A percentile compares a stretch with the other conserved stretches of the same genome.
Conservation (phyloP, 2,329 filamentous ascomycete species). For the Sclerotiophoma versabilis region DNA sequence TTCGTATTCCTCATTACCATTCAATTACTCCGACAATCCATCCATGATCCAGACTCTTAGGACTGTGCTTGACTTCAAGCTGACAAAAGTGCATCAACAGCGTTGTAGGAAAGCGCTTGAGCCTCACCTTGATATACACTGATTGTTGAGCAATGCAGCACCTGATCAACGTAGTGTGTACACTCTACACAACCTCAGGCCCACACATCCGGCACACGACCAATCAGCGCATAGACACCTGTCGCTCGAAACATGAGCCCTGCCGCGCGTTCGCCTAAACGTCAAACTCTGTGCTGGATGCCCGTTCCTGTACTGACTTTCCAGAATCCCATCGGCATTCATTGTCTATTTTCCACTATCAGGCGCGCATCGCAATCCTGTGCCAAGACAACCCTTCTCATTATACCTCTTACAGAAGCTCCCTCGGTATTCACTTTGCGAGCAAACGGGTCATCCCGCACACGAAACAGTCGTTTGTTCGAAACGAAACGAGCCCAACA, state of each 20-base stretch:
- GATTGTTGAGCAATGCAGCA: neutral
- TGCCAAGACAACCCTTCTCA: conserved; percentile 27
- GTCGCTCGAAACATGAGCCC: neutral
- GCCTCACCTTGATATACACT: neutral
- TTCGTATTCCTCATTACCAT: conserved; percentile 11
- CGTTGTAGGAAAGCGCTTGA: neutral
- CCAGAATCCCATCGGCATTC: neutral
- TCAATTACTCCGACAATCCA: neutral
- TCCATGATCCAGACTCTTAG: neutral
- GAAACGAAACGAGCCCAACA: conserved; percentile 27
- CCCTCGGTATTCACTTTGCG: conserved; percentile 14
- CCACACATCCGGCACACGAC: neutral
- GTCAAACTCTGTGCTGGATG: conserved; percentile 10
- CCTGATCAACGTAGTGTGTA: neutral
- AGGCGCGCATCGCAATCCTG: conserved; percentile 20
- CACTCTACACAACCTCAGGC: neutral
- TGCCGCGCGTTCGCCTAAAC: neutral
- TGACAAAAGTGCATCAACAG: neutral
- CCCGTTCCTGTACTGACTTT: conserved; percentile 6
- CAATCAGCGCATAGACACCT: neutral
- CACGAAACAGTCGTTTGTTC: conserved; percentile 23
- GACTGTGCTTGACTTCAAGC: neutral
- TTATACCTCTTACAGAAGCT: conserved; percentile 20
- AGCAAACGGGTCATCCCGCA: conserved; percentile 23
- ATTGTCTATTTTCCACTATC: neutral